Base-by-base conservation (phyloP, 169 alveolate species). In the Plasmodium yoelii region DNA sequence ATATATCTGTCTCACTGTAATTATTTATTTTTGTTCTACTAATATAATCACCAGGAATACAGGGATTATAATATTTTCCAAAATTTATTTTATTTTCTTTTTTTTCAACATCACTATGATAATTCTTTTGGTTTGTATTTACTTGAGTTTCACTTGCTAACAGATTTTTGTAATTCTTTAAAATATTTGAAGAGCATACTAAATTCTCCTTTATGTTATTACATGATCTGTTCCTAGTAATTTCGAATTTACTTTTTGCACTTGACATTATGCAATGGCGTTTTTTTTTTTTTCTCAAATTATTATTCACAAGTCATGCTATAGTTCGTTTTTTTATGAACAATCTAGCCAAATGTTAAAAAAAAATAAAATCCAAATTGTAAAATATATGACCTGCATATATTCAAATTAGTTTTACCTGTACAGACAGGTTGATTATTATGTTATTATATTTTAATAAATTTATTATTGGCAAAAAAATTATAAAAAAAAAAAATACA, bases 121-220 rank as follows among this genome's bases (percentile, higher is more conserved):
- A 28, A 10, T 24, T 61, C n/a, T 51, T 53, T n/a, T 71, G 42
- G 42, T 68, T 46, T 6, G 42, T 55, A 12, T 7, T 46, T 13
- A 55, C 71, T 13, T 34, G 1, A 46, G 39, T 9, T 8, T 59
- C 42, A 64, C 26, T 77, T 19, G 26, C 51, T 34, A 77, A 39
- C 42, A 77, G 53, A 13, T 46, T 15, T 9, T 26, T 64, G 2
- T 64, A 63, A 68, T 63, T 77, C 18, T 77, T 77, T 59, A 77
- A 15, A 6, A 77, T 77, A 46, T 63, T 24, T 12, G 88, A 63
- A 39, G 88, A 77, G 18, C 44, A 63, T 59, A 22, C n/a, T 12
- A 77, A 57, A 22, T 77, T 77, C 42, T 77, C 88, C 28, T 55
- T 77, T 63, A 77, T 77, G 42, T 69, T 77, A 15, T 24, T 77